Evolutionary conservation across 2,329 filamentous ascomycete species (phyloP).

Genomic region (Phaeoacremonium minimum): DNA sequence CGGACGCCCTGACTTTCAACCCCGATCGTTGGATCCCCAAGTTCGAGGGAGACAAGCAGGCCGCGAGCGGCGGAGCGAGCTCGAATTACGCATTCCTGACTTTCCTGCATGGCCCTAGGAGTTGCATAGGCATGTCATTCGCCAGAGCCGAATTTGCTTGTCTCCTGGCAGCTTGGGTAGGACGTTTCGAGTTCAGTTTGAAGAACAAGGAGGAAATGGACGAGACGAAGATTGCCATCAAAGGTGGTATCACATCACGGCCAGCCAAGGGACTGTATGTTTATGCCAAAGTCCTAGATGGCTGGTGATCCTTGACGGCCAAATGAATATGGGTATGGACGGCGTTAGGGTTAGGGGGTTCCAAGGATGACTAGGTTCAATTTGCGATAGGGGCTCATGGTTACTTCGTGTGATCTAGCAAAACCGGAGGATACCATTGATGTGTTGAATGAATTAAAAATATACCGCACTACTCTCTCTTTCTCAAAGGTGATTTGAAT

Average conservation of each 20-base stretch:
- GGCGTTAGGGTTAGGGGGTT: neutral
- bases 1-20: constrained; percentile 69
- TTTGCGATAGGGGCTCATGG: neutral
- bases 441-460: too few species aligned
- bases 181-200: constrained; percentile 64
- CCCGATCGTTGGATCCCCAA: constrained; percentile 69
- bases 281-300: constrained; percentile 60
- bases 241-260: constrained; percentile 65
- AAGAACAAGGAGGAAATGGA: constrained; percentile 57
- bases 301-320: constrained; percentile 46
- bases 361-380: neutral
- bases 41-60: constrained; percentile 28
- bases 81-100: constrained; percentile 77
- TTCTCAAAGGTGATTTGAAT: too few species aligned
- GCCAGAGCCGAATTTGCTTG: constrained; percentile 82
- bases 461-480: too few species aligned
- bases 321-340: neutral
- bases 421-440: too few species aligned
- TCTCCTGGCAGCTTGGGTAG: constrained; percentile 72
- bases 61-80: constrained; percentile 64
- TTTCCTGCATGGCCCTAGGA: constrained; percentile 81
- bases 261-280: constrained; percentile 71
- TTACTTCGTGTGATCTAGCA: too few species aligned
- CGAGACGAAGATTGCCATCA: constrained; percentile 62
- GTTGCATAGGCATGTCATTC: constrained; percentile 80